Evolutionary conservation across 805 yeast species (phyloP).

Genomic region (Yarrowia yakushimensis): DNA sequence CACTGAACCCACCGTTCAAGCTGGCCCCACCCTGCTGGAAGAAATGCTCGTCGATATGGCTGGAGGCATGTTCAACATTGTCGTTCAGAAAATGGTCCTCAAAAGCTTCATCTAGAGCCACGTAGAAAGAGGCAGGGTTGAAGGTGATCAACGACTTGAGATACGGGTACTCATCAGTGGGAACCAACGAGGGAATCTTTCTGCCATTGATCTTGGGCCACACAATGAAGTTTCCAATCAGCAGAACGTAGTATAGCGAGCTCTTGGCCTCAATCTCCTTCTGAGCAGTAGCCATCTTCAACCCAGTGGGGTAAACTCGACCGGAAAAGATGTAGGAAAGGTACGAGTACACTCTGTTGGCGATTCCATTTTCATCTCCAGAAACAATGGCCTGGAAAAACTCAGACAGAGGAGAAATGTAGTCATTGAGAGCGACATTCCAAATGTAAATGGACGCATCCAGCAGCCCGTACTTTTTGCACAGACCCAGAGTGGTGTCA

Average conservation of each 20-base stretch:
- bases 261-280: conserved; percentile 46
- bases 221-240: conserved; percentile 45
- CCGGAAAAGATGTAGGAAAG: conserved; percentile 70
- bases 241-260: conserved; percentile 52
- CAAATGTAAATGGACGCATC: conserved; percentile 70
- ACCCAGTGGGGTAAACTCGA: conserved; percentile 73
- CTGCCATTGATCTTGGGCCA: conserved; percentile 10
- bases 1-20: not conserved
- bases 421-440: conserved; percentile 68
- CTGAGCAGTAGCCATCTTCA: conserved; percentile 40
- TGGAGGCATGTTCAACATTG: conserved; percentile 35
- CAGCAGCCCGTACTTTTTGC: conserved; percentile 52
- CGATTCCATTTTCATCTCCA: conserved; percentile 27
- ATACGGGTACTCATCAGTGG: conserved; percentile 55
- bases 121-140: conserved; percentile 58
- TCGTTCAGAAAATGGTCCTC: conserved; percentile 77
- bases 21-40: conserved; percentile 23
- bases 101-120: conserved; percentile 73
- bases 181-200: conserved; percentile 9
- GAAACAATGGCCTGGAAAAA: conserved; percentile 43
- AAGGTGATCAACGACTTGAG: conserved; percentile 53
- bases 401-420: conserved; percentile 63
- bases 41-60: conserved; percentile 33
- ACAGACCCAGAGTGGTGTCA: conserved; percentile 65
- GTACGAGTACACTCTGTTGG: conserved; percentile 51